These are phyloP conservation scores for Phytophthora sojae DNA, from an alignment of 352 stramenopile genomes.

Conservation along the genomic window DNA sequence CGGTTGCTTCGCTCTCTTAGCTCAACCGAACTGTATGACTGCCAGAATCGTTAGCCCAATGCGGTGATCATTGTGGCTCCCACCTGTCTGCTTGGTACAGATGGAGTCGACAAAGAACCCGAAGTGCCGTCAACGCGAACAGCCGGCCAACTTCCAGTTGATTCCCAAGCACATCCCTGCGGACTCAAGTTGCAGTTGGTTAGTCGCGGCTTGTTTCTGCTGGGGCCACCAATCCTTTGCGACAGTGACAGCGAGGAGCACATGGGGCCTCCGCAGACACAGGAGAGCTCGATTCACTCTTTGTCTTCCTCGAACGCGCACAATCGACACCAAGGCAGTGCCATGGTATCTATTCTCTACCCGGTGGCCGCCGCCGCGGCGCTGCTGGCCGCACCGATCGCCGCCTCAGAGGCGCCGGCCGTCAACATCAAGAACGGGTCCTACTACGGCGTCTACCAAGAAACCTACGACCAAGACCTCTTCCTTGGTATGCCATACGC, in stretches of 20 bases:
- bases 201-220: constrained; percentile 9
- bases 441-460: constrained; percentile 30
- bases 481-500: constrained; percentile 47
- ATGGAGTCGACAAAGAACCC: neutral
- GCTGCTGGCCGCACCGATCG: constrained; percentile 1
- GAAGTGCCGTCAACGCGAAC: neutral
- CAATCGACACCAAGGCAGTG: constrained; percentile 2
- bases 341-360: constrained; percentile 8
- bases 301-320: constrained; percentile 13
- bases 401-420: constrained; percentile 15
- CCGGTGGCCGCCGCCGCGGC: neutral
- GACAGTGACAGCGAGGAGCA: neutral
- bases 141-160: neutral
- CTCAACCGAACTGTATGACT: no score
- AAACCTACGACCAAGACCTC: constrained; percentile 32
- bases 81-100: neutral
- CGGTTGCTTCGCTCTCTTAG: neutral
- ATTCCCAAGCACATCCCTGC: constrained; percentile 3
- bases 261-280: neutral
- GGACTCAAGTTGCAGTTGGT: constrained; percentile 13
- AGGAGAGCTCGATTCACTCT: constrained; percentile 3
- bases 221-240: constrained; percentile 6
- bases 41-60: neutral
- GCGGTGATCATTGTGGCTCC: neutral
- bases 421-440: constrained; percentile 32